Base-by-base conservation (phyloP, 768 basidiomycete species). In the Mycena filopes region DNA sequence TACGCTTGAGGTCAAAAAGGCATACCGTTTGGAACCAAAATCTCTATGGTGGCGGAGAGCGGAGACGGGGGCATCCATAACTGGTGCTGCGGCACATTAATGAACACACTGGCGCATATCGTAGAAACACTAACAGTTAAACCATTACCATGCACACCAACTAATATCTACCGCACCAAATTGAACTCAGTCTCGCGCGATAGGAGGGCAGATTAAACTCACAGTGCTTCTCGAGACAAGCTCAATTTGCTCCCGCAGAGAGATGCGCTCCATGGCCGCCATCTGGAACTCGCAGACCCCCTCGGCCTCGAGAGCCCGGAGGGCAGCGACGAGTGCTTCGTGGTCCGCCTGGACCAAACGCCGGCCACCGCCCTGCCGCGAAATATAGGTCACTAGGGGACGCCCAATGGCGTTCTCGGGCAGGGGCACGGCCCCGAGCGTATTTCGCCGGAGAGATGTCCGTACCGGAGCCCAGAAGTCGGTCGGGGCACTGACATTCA, bases 91-190 rank as follows among this genome's bases (percentile, higher is more conserved):
- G 25, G 48, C n/a, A 53, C 25, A 60, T 23, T 25, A 25, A 63
- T 26, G n/a, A 23, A 53, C 43, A 20, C 16, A 23, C 15, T 18
- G 4, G 46, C 31, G 40, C 42, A 45, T 46, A 26, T 36, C 36
- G 36, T 36, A n/a, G 33, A 61, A 61, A 26, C 40, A 70, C 69
- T 64, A 68, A 80, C 79, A 54, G 90, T 89, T 12, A 94, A 79
- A 41, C 90, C 89, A 75, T 90, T 91, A 28, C 89, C 90, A 70
- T 90, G 88, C 23, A 89, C 85, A 36, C 88, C 89, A 46, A 90
- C 73, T 69, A 90, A 74, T 59, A 87, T 79, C 86, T 88, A 50
- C 26, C 4, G 61, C 40, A 61, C 26, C 33, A 40, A 15, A 31
- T 55, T 28, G 7, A 12, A 29, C 2, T 38, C 43, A 60, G 28